phyloP scores from a whole-genome alignment of 2,329 filamentous ascomycete species.

The Mollisia scopiformis region DNA sequence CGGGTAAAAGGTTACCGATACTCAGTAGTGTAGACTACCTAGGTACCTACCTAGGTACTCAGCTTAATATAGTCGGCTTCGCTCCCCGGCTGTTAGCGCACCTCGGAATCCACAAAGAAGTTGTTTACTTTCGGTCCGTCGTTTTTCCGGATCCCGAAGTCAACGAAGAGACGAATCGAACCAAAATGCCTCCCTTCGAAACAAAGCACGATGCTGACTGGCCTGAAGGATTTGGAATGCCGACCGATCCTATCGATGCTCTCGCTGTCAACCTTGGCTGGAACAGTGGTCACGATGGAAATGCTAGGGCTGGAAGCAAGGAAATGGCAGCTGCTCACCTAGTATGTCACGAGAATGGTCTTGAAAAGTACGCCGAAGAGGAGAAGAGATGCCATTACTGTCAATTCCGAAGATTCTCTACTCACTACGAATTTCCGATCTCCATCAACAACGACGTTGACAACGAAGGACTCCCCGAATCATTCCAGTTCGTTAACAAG shows the following conservation, averaged over 20 bases:
- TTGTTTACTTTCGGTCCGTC: no score
- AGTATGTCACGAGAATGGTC: conserved; percentile 5
- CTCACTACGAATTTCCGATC: conserved; percentile 53
- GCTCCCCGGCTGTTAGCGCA: no score
- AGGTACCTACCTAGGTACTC: no score
- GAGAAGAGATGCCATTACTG: conserved; percentile 60
- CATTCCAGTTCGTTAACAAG: conserved; percentile 70
- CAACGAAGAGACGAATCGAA: no score
- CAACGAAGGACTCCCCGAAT: conserved; percentile 55
- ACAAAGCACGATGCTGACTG: no score
- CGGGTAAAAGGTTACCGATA: no score
- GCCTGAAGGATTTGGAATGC: no score
- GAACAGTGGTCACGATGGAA: background rate
- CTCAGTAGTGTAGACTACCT: no score
- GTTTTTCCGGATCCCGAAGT: no score
- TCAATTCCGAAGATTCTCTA: conserved; percentile 58
- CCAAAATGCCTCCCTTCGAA: no score
- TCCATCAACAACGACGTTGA: conserved; percentile 68
- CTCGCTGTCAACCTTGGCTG: background rate
- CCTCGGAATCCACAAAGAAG: no score
- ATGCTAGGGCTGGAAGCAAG: background rate
- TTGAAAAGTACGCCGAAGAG: conserved; percentile 34
- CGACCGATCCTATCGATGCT: background rate
- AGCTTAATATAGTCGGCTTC: no score
- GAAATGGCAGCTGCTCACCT: conserved; percentile 2